Evolutionary conservation across 768 basidiomycete genomes (phyloP).

Genomic region (Amanita rubescens): DNA sequence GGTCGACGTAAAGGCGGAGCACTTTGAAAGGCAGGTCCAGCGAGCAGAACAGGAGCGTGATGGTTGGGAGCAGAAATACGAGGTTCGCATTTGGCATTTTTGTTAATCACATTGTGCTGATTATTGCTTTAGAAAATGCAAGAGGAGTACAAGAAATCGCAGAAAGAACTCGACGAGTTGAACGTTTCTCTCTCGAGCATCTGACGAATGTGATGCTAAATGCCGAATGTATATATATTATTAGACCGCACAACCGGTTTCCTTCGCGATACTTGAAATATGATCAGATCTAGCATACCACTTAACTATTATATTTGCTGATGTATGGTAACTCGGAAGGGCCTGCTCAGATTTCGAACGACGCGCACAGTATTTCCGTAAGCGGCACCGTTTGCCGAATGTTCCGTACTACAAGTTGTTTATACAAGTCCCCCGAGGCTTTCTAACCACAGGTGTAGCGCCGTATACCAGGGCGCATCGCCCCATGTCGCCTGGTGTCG

Average conservation of each 20-base stretch:
- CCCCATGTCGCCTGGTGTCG: too few relatives aligned
- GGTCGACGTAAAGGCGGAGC: constrained; percentile 98
- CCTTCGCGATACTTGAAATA: not conserved
- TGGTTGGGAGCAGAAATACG: constrained; percentile 89
- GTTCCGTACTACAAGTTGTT: too few relatives aligned
- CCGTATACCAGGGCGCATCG: too few relatives aligned
- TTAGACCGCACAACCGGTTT: not conserved
- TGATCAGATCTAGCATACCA: not conserved
- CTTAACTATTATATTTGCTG: not conserved
- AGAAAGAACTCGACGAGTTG: constrained; percentile 82
- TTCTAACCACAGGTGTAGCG: too few relatives aligned
- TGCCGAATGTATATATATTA: constrained; percentile 2
- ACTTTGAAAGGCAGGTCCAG: constrained; percentile 89
- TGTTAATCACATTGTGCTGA: constrained; percentile 7
- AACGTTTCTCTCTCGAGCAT: constrained; percentile 67
- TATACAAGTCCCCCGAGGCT: too few relatives aligned
- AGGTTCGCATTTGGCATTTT: constrained; percentile 38
- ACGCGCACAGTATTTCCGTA: too few relatives aligned
- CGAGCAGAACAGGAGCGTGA: constrained; percentile 89
- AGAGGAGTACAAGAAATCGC: constrained; percentile 62
- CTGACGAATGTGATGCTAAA: constrained; percentile 32
- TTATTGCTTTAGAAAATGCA: constrained; percentile 50
- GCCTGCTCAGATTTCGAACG: too few relatives aligned
- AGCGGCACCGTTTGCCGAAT: too few relatives aligned
- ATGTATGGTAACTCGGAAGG: too few relatives aligned